Conservation (phyloP, 2,329 filamentous ascomycete species). For the Fusarium hainanense region DNA sequence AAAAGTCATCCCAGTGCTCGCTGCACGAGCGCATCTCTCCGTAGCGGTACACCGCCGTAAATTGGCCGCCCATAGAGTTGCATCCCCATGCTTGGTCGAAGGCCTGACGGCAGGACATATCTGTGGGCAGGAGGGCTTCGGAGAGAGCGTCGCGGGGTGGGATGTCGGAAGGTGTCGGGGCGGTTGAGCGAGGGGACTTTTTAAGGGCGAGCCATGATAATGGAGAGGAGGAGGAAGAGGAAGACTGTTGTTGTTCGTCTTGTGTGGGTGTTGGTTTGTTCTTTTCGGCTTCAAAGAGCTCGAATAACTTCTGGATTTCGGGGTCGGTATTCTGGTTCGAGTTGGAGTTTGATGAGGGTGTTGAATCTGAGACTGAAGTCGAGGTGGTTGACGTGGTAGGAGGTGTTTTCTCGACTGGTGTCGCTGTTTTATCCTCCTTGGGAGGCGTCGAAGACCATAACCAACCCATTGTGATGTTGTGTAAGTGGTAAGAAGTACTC, state of each 20-base stretch:
- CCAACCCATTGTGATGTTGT: slow-evolving; percentile 66
- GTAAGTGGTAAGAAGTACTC: background rate
- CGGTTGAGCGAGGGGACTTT: slow-evolving; percentile 44
- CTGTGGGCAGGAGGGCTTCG: slow-evolving; percentile 78
- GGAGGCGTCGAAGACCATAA: slow-evolving; percentile 62
- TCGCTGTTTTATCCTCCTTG: slow-evolving; percentile 38
- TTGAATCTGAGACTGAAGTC: background rate
- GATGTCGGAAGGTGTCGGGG: slow-evolving; percentile 36
- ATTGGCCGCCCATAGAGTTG: slow-evolving; percentile 90
- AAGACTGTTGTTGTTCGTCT: slow-evolving; percentile 30
- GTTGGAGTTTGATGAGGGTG: slow-evolving; percentile 33
- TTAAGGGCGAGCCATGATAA: slow-evolving; percentile 53
- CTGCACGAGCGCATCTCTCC: slow-evolving; percentile 80
- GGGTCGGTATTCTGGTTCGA: slow-evolving; percentile 54
- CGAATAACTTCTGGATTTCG: slow-evolving; percentile 66
- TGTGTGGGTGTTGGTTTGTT: slow-evolving; percentile 36
- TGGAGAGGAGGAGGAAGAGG: slow-evolving; percentile 44
- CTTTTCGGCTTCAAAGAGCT: slow-evolving; percentile 56
- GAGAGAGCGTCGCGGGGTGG: slow-evolving; percentile 61
- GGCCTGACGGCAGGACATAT: slow-evolving; percentile 88
- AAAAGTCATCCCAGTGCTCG: slow-evolving; percentile 92
- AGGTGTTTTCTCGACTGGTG: slow-evolving; percentile 40
- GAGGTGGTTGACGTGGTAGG: slow-evolving; percentile 37
- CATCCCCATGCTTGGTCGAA: slow-evolving; percentile 97
- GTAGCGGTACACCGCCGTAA: slow-evolving; percentile 89